Evolutionary conservation across 2,329 filamentous ascomycete genomes (phyloP).

Genomic region (Seiridium unicorne): DNA sequence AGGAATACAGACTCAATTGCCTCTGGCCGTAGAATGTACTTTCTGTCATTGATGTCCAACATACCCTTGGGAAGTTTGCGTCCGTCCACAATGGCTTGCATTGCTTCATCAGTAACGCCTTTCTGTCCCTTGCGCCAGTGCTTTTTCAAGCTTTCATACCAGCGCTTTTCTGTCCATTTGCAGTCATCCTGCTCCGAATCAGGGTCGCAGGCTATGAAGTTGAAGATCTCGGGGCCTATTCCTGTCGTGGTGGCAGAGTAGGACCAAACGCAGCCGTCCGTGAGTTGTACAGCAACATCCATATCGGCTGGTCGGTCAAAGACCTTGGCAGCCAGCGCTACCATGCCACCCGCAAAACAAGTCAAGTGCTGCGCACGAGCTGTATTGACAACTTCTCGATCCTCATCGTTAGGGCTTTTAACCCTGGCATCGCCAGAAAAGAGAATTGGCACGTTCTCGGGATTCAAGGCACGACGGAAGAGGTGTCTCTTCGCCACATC

Average conservation of each 20-base stretch:
- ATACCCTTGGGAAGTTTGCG: slow-evolving; percentile 51
- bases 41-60: slow-evolving; percentile 49
- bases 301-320: slow-evolving; percentile 57
- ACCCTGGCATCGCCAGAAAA: slow-evolving; percentile 46
- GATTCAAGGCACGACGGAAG: slow-evolving; percentile 43
- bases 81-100: slow-evolving; percentile 22
- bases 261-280: slow-evolving; percentile 63
- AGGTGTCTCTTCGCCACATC: slow-evolving; percentile 42
- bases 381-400: slow-evolving; percentile 22
- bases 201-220: slow-evolving; percentile 38
- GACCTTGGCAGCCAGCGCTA: slow-evolving; percentile 58
- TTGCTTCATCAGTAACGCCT: slow-evolving; percentile 20
- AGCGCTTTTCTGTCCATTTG: slow-evolving; percentile 27
- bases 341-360: slow-evolving; percentile 66
- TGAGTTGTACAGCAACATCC: slow-evolving; percentile 54
- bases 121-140: slow-evolving; percentile 22
- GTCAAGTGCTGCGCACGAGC: slow-evolving; percentile 52
- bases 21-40: slow-evolving; percentile 71
- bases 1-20: slow-evolving; percentile 80
- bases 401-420: slow-evolving; percentile 15
- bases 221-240: slow-evolving; percentile 61
- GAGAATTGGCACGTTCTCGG: slow-evolving; percentile 39
- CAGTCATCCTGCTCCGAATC: slow-evolving; percentile 24
- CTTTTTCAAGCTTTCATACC: slow-evolving; percentile 21
- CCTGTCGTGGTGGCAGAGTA: slow-evolving; percentile 57